Evolutionary conservation across 2,329 filamentous ascomycete species (phyloP).

Genomic region (Elsinoe perseae): DNA sequence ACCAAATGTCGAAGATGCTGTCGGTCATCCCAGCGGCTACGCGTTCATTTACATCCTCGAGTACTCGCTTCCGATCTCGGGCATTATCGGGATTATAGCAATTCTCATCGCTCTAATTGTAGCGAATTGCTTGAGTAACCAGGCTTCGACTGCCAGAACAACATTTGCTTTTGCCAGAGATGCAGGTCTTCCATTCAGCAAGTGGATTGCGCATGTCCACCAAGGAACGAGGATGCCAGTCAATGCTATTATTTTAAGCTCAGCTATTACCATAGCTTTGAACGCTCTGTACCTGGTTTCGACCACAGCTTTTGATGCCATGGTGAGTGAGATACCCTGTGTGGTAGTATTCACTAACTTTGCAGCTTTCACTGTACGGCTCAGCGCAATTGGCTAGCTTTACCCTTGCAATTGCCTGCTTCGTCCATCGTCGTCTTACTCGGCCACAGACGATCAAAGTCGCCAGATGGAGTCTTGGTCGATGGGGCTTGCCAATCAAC

Average conservation of each 20-base stretch:
- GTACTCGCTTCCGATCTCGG: conserved; percentile 18
- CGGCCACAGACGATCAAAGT: not conserved
- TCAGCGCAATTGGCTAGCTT: conserved; percentile 1
- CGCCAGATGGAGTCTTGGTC: conserved; percentile 16
- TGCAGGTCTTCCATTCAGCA: conserved; percentile 34
- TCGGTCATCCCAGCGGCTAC: conserved; percentile 29
- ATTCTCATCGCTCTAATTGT: conserved; percentile 34
- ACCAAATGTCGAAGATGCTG: conserved; percentile 25
- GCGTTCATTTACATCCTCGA: conserved; percentile 33
- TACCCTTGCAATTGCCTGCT: not conserved
- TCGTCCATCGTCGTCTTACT: not conserved
- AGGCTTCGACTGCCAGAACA: conserved; percentile 37
- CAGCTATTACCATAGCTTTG: conserved; percentile 19
- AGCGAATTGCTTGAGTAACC: conserved; percentile 27
- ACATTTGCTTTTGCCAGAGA: conserved; percentile 39
- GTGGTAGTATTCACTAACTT: not conserved
- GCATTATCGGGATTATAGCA: conserved; percentile 31
- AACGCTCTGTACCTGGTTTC: conserved; percentile 23
- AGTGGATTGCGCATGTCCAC: conserved; percentile 17
- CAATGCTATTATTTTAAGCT: conserved; percentile 19
- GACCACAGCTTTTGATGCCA: conserved; percentile 19
- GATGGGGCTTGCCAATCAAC: conserved; percentile 22
- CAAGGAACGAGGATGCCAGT: conserved; percentile 16
- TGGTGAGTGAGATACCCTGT: conserved; percentile 7
- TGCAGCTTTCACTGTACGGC: not conserved